Evolutionary conservation across 495 filamentous ascomycete genomes (phyloP).

Genomic region (Staphylotrichum tortipilum): DNA sequence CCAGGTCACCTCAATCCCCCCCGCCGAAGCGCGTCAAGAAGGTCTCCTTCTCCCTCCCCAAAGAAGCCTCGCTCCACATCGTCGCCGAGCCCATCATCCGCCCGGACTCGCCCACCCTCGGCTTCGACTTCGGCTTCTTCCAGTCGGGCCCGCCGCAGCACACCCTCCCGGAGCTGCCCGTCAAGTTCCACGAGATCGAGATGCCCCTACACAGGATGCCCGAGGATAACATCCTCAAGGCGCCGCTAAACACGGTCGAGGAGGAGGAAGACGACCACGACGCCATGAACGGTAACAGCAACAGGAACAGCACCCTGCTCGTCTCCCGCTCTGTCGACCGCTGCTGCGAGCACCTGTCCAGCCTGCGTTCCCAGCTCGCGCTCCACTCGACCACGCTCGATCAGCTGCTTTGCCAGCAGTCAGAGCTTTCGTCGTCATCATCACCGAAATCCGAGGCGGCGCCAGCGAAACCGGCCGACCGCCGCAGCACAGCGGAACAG

Average conservation of each 20-base stretch:
- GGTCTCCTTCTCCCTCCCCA: constrained; percentile 42
- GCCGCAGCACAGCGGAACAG: constrained; percentile 20
- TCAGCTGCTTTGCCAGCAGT: constrained; percentile 16
- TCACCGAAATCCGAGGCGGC: not conserved
- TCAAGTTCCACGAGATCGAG: constrained; percentile 21
- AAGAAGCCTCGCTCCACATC: constrained; percentile 19
- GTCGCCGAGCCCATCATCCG: constrained; percentile 34
- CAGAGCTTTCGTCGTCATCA: not conserved
- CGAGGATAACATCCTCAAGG: constrained; percentile 11
- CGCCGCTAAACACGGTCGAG: too few relatives aligned
- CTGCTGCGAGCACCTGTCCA: constrained; percentile 34
- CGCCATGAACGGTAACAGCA: constrained; percentile 4
- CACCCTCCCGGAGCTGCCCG: constrained; percentile 12
- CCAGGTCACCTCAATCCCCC: constrained; percentile 15
- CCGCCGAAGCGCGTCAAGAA: constrained; percentile 40
- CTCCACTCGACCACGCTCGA: constrained; percentile 33
- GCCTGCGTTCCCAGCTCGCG: constrained; percentile 31
- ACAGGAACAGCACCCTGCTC: constrained; percentile 22
- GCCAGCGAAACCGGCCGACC: constrained; percentile 8
- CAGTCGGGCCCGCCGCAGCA: constrained; percentile 5
- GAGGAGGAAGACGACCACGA: not conserved
- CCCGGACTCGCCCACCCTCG: constrained; percentile 39
- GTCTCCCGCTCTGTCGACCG: constrained; percentile 35
- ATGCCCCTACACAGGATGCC: constrained; percentile 14
- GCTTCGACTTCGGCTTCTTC: constrained; percentile 34